Base-by-base conservation (phyloP, 768 basidiomycete genomes). In the Boletus sensibilis region DNA sequence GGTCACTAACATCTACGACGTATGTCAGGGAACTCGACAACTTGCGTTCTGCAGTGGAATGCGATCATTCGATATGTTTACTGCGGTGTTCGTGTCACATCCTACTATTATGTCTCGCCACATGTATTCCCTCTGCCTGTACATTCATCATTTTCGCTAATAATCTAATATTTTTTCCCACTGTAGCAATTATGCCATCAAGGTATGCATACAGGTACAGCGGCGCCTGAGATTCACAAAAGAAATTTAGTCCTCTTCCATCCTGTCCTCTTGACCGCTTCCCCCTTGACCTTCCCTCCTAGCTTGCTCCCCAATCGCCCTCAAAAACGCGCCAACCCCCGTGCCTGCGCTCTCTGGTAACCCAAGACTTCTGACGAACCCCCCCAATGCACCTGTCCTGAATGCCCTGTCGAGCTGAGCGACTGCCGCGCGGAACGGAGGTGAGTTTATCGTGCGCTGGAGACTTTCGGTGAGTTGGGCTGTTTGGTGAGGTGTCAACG, bases 281-380 rank as follows among this genome's bases (percentile, higher is more conserved):
- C 60, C 67, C 9, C 64, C 65, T 25, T 43, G 56, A 13, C 63
- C 68, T 50, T 82, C 82, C 52, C 79, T 76, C 53, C 82, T 76
- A 13, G 86, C 89, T 68, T 94, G 86, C 58, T 88, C 90, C 56
- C 81, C 83, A 29, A 96, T 79, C 2, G 90, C 92, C 38, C 85
- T 79, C 70, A 97, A 75, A 71, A 96, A 96, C 6, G 90, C 84
- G 40, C 76, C 82, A 6, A 94, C 78, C 5, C 92, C 84, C 5
- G 79, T 79, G 0, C 92, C 94, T 9, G 94, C 94, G 63, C 88
- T 88, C 65, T 89, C 91, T 0, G 92, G 90, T 37, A 97, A 74
- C 3, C 93, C 94, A 8, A 97, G 76, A 25, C 85, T 81, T 34
- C 85, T 76, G 55, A 96, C 91, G 20, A 95, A 77, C 1, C 80